phyloP scores from a whole-genome alignment of 108 stramenopile genomes.

The Skeletonema menzelii region DNA sequence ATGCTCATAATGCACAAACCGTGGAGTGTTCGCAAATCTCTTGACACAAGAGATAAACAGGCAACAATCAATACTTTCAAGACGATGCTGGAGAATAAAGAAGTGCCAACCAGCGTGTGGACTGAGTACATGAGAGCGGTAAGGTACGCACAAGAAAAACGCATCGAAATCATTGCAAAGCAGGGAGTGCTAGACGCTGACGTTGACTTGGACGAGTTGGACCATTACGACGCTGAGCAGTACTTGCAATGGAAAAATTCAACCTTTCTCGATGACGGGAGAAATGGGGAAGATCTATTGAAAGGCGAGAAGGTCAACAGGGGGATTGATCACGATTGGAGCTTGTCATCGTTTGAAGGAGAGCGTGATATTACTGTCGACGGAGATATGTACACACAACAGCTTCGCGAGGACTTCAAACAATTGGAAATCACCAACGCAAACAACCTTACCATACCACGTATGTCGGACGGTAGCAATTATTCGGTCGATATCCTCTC shows the following conservation, averaged over 20 bases:
- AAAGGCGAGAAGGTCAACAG: too few species aligned
- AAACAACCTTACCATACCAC: not conserved
- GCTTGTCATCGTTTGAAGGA: too few species aligned
- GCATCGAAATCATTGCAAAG: not conserved
- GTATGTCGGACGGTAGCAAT: not conserved
- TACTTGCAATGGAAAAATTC: too few species aligned
- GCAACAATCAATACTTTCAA: slow-evolving; percentile 3
- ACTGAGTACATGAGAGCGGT: not conserved
- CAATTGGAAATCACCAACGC: not conserved
- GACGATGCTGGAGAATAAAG: not conserved
- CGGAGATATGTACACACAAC: too few species aligned
- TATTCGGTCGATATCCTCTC: not conserved
- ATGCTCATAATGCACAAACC: slow-evolving; percentile 21
- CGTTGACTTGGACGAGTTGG: not conserved
- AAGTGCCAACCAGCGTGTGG: not conserved
- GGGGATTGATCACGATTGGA: too few species aligned
- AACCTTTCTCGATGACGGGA: too few species aligned
- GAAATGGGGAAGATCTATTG: too few species aligned
- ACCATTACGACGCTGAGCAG: not conserved
- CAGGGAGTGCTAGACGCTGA: not conserved
- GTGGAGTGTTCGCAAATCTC: not conserved
- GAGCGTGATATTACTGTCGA: too few species aligned
- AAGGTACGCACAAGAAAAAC: not conserved
- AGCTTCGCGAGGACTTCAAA: too few species aligned
- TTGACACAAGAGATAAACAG: not conserved